Base-by-base conservation (phyloP, 2,329 filamentous ascomycete species). In the Blastomyces percursus region DNA sequence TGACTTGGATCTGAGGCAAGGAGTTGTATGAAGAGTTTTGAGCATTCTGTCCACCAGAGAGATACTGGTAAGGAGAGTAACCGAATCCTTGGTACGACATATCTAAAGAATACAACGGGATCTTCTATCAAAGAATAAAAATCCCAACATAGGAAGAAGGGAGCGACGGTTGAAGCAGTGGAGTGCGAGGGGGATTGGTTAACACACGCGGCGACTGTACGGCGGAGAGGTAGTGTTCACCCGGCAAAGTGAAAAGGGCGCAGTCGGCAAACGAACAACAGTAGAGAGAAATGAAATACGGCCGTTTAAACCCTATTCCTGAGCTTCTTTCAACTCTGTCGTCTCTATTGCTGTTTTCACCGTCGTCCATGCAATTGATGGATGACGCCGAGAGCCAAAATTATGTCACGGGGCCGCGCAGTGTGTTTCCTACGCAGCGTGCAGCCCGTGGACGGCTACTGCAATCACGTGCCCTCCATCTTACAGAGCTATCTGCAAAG, bases 1-100 rank as follows among this genome's bases (percentile, higher is more conserved):
- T 46, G 19, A 51, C 60, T 9, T 62, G 58, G 32, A 55, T 30
- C 11, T 57, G 35, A 44, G 61, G 61, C 32, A 61, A 32, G 21
- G 65, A 35, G 19, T 60, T 48, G 56, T 62, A 61, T 12, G 58
- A 54, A 27, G 48, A 35, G 24, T 48, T 58, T 46, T 61, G 44
- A 27, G 21, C 59, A 38, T 63, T 61, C 21, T 51, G 54, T 11
- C 64, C 58, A 9, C 42, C 46, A n/a, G 60, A 16, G 46, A 59
- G 40, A 19, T 66, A 56, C 42, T 63, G 64, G 55, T 65, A 62
- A 30, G 61, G 56, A 16, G 62, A 38, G 11, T 64, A 67, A 12
- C 61, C 62, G 46, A 61, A 67, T 16, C 65, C 64, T n/a, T 62
- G 52, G 32, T 65, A 67, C 30, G 64, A 65, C 65, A 67, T 67